phyloP scores from a whole-genome alignment of 1,284 basidiomycete genomes.

The Vanrija sp. region DNA sequence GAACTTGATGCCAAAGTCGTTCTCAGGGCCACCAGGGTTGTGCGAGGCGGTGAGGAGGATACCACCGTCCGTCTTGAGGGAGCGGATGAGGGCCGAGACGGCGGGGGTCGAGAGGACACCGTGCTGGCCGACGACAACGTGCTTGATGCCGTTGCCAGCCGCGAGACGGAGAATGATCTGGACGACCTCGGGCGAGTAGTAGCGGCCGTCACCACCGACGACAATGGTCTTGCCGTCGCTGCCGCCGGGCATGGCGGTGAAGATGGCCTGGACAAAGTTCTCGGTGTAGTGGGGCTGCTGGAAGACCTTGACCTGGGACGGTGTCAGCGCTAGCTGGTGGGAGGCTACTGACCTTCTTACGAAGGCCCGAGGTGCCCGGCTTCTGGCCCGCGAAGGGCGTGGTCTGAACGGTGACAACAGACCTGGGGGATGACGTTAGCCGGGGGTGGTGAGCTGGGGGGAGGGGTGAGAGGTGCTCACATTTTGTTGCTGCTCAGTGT shows the following conservation, averaged over 20 bases:
- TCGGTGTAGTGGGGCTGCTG: slow-evolving; percentile 85
- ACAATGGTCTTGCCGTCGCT: slow-evolving; percentile 71
- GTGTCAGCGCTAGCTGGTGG: not conserved
- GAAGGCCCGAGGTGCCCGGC: slow-evolving; percentile 88
- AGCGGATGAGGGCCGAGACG: slow-evolving; percentile 90
- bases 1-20: slow-evolving; percentile 99
- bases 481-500: not conserved
- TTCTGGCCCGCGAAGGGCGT: slow-evolving; percentile 63
- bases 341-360: slow-evolving; percentile 84
- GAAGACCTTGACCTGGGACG: slow-evolving; percentile 22
- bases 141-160: slow-evolving; percentile 82
- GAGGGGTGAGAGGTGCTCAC: not conserved
- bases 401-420: slow-evolving; percentile 38
- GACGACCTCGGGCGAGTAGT: slow-evolving; percentile 78
- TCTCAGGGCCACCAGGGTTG: slow-evolving; percentile 95
- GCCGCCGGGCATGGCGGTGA: slow-evolving; percentile 81
- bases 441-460: not conserved
- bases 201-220: slow-evolving; percentile 95
- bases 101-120: slow-evolving; percentile 94
- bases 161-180: slow-evolving; percentile 88
- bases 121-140: slow-evolving; percentile 85
- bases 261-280: slow-evolving; percentile 95
- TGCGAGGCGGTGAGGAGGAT: slow-evolving; percentile 97
- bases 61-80: slow-evolving; percentile 92
- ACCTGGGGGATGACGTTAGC: slow-evolving; percentile 18